Base-by-base conservation (phyloP, 2,329 filamentous ascomycete species). In the Grosmannia huntii region DNA sequence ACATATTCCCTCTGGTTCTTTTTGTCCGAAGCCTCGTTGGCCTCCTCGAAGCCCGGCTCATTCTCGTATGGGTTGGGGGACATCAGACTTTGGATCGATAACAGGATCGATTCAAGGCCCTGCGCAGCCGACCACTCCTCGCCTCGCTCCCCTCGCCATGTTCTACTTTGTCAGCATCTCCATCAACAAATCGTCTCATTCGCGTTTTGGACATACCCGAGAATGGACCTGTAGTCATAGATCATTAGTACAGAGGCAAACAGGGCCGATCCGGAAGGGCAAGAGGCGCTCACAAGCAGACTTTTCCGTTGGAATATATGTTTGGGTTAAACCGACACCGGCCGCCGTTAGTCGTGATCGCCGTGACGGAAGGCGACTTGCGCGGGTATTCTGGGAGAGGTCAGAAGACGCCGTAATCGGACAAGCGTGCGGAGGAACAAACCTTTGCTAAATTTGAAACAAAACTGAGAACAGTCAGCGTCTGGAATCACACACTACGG, bases 41-140 rank as follows among this genome's bases (percentile, higher is more conserved):
- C 81, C 60, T 87, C 80, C 69, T 97, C 92, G 65, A 89, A 96
- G 6, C 94, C 94, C 1, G 94, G 94, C 69, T 99, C 94, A 66
- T 97, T 96, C 68, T 94, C 89, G 71, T 96, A 97, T 0, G 92
- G 94, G 65, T 96, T 96, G 31, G 83, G 74, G 1, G 90, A 96
- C 86, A 99, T 91, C 51, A 99, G 76, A 69, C 91, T 96, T 71
- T 99, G 94, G 59, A 99, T 96, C 5, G 92, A 97, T 57, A 97
- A 82, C 53, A 99, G 72, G 54, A 97, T 89, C 0, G 92, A 97
- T 70, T 97, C 94, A 1, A 99, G 77, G 7, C 94, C 92, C 70
- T 97, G 94, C 0, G 92, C 94, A 19, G 91, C 90, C 19, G 91
- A 96, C 94, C 94, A 99, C 69, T 96, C 85, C 71, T 97, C 94